Conservation (phyloP, 257 asterid genomes). For the Fraxinus anomala region DNA sequence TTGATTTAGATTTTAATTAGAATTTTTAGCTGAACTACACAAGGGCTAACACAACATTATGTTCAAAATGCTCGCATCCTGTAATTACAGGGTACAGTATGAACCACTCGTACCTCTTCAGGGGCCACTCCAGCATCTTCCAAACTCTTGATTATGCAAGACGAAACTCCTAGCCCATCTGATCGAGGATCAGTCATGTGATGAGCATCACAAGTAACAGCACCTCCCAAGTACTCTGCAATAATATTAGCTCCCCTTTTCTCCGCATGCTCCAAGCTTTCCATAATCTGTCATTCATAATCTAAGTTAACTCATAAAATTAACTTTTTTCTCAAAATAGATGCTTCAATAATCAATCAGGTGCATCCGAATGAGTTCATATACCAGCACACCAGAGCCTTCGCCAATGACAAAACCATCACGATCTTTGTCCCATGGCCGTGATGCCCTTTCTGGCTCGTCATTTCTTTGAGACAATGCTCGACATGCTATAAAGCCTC, state of each 20-base stretch:
- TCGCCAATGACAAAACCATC: slow-evolving; percentile 75
- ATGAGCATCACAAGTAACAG: slow-evolving; percentile 48
- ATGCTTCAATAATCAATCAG: background rate
- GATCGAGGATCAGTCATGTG: slow-evolving; percentile 51
- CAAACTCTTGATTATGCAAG: slow-evolving; percentile 47
- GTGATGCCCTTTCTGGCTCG: slow-evolving; percentile 53
- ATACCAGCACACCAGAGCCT: slow-evolving; percentile 75
- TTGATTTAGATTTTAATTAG: too few relatives aligned
- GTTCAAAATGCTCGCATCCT: too few relatives aligned
- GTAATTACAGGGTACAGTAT: too few relatives aligned
- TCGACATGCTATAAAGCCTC: slow-evolving; percentile 45
- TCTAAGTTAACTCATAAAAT: background rate
- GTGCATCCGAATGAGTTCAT: background rate
- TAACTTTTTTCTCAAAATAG: background rate
- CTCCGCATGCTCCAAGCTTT: slow-evolving; percentile 47
- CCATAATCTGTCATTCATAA: slow-evolving; percentile 28
- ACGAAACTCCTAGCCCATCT: slow-evolving; percentile 49
- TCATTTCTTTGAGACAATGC: slow-evolving; percentile 48
- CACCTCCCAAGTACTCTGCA: slow-evolving; percentile 51
- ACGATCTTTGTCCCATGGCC: slow-evolving; percentile 76
- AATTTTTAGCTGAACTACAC: background rate
- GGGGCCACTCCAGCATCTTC: slow-evolving; percentile 55
- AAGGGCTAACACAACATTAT: background rate
- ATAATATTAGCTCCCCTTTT: slow-evolving; percentile 44
- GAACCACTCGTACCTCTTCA: slow-evolving; percentile 52